Evolutionary conservation across 257 asterid genomes (phyloP), one percentile per base, ranked within the genome.

Genomic region (Scutellaria barbata): DNA sequence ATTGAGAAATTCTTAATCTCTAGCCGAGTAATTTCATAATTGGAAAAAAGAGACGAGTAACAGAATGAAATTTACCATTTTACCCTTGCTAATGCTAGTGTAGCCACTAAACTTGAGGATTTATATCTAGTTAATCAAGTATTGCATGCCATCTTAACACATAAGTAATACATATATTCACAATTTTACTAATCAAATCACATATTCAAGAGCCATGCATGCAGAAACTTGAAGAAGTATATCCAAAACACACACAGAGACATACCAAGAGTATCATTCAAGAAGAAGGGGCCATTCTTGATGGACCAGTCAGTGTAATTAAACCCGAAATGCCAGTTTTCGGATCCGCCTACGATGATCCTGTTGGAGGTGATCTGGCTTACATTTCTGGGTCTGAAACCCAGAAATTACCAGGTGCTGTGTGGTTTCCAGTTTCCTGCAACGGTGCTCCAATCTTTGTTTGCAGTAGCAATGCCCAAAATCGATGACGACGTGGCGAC

Each of bases 221-320:
- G 64, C 61, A 72, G 48, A 48, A 52, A 33, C n/a, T 56, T 13
- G 30, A 25, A 7, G 37, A 42, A 6, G 10, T 6, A 10, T 11
- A 30, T 8, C 1, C 43, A 37, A 8, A 18, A 30, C 25, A 22
- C 25, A 22, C 25, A 22, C 25, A 22, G 0, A 5, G 48, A 16
- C 4, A 0, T 85, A 88, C 94, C 96, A 6, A 88, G 25, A 6
- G 81, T 76, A 47, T 90, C 97, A 1, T 84, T 87, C 59, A 88
- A 54, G 84, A 79, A 88, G 55, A 90, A 86, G 40, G 96, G 96
- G 0, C 76, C 85, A 45, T 33, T 82, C 64, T 75, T 82, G 73
- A 74, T 78, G 16, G 94, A 82, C 97, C 97, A 90, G 12, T 84
- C 86, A 3, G 89, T 81, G 76, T 90, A 90, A 46, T 90, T 87